Evolutionary conservation across 768 basidiomycete genomes (phyloP), one percentile per base, ranked within the genome.

Genomic region (Hericium rajendrae): DNA sequence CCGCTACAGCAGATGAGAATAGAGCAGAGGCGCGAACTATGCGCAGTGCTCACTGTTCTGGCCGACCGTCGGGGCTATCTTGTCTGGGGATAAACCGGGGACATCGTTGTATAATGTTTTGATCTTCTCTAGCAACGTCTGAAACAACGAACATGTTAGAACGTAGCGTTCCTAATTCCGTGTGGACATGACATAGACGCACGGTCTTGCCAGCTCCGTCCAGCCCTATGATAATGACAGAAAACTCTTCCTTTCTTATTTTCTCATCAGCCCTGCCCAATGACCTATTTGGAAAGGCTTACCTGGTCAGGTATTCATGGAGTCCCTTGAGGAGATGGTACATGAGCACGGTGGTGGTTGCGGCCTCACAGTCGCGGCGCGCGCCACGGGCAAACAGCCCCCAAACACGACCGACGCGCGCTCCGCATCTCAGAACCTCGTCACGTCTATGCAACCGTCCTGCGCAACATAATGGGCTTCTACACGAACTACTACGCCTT

Each of bases 21-120:
- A 20, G 11, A 24, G 8, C 20, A 38, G 24, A 37, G 28, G 15
- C 16, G 15, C 26, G 1, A 18, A 10, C 38, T 48, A 28, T 38
- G 13, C 18, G 12, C 16, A 20, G 37, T 28, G 74, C 89, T 62
- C 61, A 95, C 95, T 95, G 71, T 98, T 98, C 72, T 98, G 95
- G 0, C 97, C 97, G 3, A 99, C 89, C 0, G 97, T 99, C 1
- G 97, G 97, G 0, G 81, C 91, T 64, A 99, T 97, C 73, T 93
- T 97, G 64, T 92, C 87, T 0, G 94, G 86, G 39, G 88, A 76
- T n/a, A 97, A 80, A 0, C 91, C 91, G 0, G 94, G 93, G 0
- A 80, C 82, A 40, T 88, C 83, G 67, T 86, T 95, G 68, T 94
- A 97, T 0, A 91, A 72, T 0, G 90, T 92, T 77, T 97, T 98